Evolutionary conservation across 257 asterid species (phyloP), one percentile per base, ranked within the genome.

Genomic region (Ocimum tenuiflorum): DNA sequence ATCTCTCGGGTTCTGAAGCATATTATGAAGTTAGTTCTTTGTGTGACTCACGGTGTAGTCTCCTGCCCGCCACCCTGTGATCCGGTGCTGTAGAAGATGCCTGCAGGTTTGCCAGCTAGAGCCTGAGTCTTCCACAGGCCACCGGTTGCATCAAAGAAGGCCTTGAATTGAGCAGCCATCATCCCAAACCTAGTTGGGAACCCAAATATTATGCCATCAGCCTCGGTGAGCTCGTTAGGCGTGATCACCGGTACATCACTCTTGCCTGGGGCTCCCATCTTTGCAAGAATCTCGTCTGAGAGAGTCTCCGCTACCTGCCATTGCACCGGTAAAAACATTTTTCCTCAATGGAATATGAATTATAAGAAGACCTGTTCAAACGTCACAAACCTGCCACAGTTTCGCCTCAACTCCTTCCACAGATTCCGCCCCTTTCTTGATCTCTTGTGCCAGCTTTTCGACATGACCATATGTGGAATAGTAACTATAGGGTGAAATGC

Each of bases 381-480:
- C 17, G 24, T 7, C 10, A 65, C 78, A 36, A 15, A 84, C 95
- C 89, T 87, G 87, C 85, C 85, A 84, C 48, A 87, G 8, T 38
- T 65, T 84, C 14, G 80, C 89, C 69, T 87, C 91, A 1, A 87
- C 86, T 13, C 95, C 91, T 76, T 87, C 78, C 7, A 85, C 81
- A 0, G 85, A 71, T 59, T 81, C 88, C 7, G 76, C 91, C 5
- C 95, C 91, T 78, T 70, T 87, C 80, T 79, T 75, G 17, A 87
- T 87, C 81, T 84, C 89, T 6, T 68, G 73, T 1, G 89, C 95
- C 6, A 84, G 82, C 68, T 64, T 82, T 75, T 82, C 89, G 0
- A 87, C 91, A 27, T 87, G 95, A 0, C 95, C 95, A 20, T 87
- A 84, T 10, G 68, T 82, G 15, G 91, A 82, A 72, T 87, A 87